Evolutionary conservation across 2,329 filamentous ascomycete species (phyloP), one percentile per base, ranked within the genome.

Genomic region (Graphium sp.): DNA sequence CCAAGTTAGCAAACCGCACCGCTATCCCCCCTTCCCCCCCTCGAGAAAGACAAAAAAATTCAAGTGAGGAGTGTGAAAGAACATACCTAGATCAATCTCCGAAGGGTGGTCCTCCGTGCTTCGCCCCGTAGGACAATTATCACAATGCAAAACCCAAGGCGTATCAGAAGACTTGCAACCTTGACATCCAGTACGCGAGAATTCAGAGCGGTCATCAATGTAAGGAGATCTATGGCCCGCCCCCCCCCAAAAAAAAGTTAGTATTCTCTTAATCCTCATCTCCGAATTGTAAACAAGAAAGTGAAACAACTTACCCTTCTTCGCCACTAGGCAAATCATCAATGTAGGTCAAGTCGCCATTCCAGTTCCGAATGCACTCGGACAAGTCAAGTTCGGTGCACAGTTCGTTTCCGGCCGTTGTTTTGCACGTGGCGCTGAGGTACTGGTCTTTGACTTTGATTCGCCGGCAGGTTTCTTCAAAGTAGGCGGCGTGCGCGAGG

Each of bases 371-470:
- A n/a, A 29, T 14, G 15, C 28, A 29, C 7, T n/a, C 12, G 7
- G 28, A 12, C n/a, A 29, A 21, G 21, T 29, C 28, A 9, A 29
- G 5, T 21, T 29, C 11, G n/a, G 28, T 12, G 28, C 28, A 29
- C 6, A 23, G n/a, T 4, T 24, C 19, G 19, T 11, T 22, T n/a
- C 28, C 28, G 12, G 5, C 12, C 8, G 18, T 6, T 11, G 19
- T 11, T 9, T 3, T 22, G 19, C 28, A 29, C 10, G 24, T 29
- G 5, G 28, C 28, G 28, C 19, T 29, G 15, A 29, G 28, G 18
- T 29, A 29, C 20, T 29, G 28, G 7, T 23, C 18, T 3, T 7
- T 11, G 13, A 12, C 28, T 18, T 29, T 29, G 28, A 29, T 29
- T 9, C 24, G 19, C 7, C 19, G 21, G 28, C 28, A 29, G n/a